Evolutionary conservation across 2,329 filamentous ascomycete genomes (phyloP).

Genomic region (Fusarium pininemorale): DNA sequence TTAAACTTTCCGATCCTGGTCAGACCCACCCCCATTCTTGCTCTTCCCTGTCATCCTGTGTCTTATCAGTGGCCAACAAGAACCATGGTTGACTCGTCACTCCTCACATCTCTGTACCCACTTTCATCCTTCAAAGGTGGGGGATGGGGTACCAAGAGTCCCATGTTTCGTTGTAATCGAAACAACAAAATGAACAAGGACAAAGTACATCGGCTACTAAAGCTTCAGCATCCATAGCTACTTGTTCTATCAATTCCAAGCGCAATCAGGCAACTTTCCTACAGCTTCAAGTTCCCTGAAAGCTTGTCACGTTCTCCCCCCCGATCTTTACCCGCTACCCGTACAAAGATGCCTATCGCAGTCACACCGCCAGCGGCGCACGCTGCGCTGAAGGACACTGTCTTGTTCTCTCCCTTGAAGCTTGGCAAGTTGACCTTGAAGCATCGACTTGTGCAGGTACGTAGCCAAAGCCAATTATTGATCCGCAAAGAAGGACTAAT

Average conservation of each 20-base stretch:
- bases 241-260: background rate
- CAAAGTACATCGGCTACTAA: background rate
- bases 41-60: background rate
- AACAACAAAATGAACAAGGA: background rate
- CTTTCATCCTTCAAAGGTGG: background rate
- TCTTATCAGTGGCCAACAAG: background rate
- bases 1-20: background rate
- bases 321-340: background rate
- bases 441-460: constrained; percentile 50
- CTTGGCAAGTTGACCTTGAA: constrained; percentile 46
- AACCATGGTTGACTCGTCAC: background rate
- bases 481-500: background rate
- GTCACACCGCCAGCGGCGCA: constrained; percentile 29
- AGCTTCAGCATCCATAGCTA: constrained; percentile 3
- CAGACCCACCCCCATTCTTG: background rate
- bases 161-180: background rate
- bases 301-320: too few relatives aligned
- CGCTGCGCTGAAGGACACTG: constrained; percentile 39
- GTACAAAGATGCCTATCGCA: constrained; percentile 21
- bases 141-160: background rate
- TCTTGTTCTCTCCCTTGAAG: constrained; percentile 48
- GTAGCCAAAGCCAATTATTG: background rate
- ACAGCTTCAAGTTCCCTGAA: background rate
- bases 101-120: background rate
- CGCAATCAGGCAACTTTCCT: background rate